Evolutionary conservation across 2,329 filamentous ascomycete genomes (phyloP), one percentile per base, ranked within the genome.

Genomic region (Colletotrichum tabaci): DNA sequence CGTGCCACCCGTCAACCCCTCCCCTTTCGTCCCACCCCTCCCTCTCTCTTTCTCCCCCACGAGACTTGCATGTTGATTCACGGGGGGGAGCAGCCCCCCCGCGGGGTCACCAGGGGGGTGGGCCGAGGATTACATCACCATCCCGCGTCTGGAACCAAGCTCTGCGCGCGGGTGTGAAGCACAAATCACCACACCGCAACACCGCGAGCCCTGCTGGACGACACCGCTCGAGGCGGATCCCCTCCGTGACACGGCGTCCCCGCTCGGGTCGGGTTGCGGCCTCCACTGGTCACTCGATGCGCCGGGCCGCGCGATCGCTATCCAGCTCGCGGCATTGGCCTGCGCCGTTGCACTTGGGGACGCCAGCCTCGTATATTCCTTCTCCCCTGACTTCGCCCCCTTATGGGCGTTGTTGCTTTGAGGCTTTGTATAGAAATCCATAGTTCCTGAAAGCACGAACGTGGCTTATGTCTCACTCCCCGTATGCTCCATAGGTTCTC

Each of bases 231-330:
- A 68, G 40, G 68, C 53, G 68, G 61, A 47, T 35, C 8, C 30
- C 30, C 46, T 60, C 47, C 53, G 58, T 71, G 30, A 21, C 53
- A 68, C 68, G n/a, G 46, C 58, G 21, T 58, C 65, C 47, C 65
- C 66, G 52, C 52, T 58, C 65, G 65, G 58, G 46, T 71, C 58
- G 58, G 58, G 23, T 64, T 68, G 30, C 68, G 58, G 65, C 52
- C 46, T 71, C 46, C 50, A 26, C 58, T 62, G 52, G 38, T 52
- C 63, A 46, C 58, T 30, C 68, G 40, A 71, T 71, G 66, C 46
- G 68, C 60, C 65, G 58, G 52, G 58, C 68, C 68, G 68, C 53
- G 58, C 58, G 65, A 71, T 71, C 58, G 68, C 58, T 63, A 49
- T 30, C 53, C 53, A 55, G 46, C 65, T 35, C 47, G 53, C 47